Percentiles rank a stretch among this genome's conserved stretches.
phyloP scores from a whole-genome alignment of 78 protist species.

The Dictyostelium intermedium region DNA sequence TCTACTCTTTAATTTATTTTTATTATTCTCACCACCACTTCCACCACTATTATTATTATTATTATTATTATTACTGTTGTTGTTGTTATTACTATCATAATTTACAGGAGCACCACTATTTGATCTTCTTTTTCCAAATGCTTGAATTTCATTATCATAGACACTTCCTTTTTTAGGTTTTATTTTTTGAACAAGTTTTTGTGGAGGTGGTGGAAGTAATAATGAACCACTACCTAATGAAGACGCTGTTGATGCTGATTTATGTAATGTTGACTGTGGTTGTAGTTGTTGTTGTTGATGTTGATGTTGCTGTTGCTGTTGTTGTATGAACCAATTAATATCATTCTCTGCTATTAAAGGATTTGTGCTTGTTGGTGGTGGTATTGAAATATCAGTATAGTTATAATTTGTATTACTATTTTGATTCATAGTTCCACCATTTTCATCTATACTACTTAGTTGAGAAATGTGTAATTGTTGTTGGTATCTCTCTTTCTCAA shows the following conservation, averaged over 20 bases:
- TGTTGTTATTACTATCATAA: not conserved
- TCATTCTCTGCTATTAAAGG: not conserved
- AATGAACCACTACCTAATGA: not conserved
- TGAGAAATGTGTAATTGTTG: slow-evolving; percentile 1
- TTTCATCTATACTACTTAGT: not conserved
- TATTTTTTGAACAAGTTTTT: not conserved
- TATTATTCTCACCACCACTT: not conserved
- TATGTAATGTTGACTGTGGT: not conserved
- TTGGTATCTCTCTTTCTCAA: not conserved
- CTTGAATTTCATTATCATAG: slow-evolving; percentile 20
- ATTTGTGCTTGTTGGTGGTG: not conserved
- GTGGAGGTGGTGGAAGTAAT: slow-evolving; percentile 38
- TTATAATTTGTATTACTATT: not conserved
- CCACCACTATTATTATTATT: not conserved
- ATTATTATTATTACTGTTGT: not conserved
- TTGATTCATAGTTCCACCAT: not conserved
- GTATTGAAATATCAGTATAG: not conserved
- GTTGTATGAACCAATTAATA: slow-evolving; percentile 2
- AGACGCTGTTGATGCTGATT: not conserved
- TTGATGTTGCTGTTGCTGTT: not conserved
- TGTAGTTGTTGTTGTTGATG: not conserved
- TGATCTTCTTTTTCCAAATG: not conserved
- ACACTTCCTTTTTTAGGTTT: slow-evolving; percentile 14
- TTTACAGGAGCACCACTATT: not conserved
- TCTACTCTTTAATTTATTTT: not conserved